Base-by-base conservation (phyloP, 1,284 basidiomycete species). In the Erythrobasidium hasegawianum region DNA sequence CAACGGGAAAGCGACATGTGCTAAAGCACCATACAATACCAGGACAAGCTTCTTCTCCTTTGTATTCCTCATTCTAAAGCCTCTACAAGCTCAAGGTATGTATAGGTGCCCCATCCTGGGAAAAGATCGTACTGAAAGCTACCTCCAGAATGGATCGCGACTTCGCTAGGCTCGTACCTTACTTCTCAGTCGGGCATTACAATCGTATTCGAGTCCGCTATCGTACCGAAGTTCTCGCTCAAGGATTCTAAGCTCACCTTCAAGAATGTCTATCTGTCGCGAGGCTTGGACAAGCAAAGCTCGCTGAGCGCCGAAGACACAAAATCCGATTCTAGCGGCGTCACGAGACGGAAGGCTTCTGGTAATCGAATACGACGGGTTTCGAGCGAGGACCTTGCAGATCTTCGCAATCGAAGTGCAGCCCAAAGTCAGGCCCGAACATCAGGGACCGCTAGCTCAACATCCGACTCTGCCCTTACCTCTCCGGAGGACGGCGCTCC, bases 21-120 rank as follows among this genome's bases (percentile, higher is more conserved):
- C 27, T 27, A 18, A 59, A 20, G 1, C 16, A 38, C 29, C n/a
- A 41, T 13, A 7, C 18, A 8, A 41, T n/a, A 16, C 1, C 72
- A 91, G 89, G 20, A 98, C 96, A 0, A 96, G 93, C 0, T 97
- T 97, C 79, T 88, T 97, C 75, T 95, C 94, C 3, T 89, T 92
- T 13, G 80, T 97, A 16, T 93, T 99, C 76, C 87, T 90, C 0
- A 87, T 87, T 1, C 83, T 88, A 33, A 97, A 97, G 73, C 92
- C 89, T 72, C 80, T 98, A 43, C 86, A 87, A n/a, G 78, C 96
- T 55, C 93, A 98, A 83, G 84, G 89, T 88, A 55, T 47, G 75
- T 65, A n/a, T 11, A 39, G 26, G 3, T 7, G 18, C 27, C 24
- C 52, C 7, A 26, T 20, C n/a, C 11, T 27, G 9, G 11, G 26